Base-by-base conservation (phyloP, 441 rosid genomes). In the Adansonia grandidieri region DNA sequence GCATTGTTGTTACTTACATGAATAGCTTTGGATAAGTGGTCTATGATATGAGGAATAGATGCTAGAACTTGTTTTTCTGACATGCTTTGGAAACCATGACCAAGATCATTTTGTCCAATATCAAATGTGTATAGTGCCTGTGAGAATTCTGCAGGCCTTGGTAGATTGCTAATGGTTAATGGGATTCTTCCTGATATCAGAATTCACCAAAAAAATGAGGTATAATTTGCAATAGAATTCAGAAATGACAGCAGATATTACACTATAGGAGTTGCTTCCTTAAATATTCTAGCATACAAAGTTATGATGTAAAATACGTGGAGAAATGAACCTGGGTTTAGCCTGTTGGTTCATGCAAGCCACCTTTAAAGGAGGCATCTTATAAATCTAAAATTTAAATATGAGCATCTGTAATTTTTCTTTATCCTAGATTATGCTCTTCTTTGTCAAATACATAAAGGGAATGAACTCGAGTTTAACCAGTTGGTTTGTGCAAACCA, bases 51-150 rank as follows among this genome's bases (percentile, higher is more conserved):
- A 3, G 97, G 96, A 83, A 93, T 84, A 6, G 92, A 82, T 71
- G 86, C 89, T 79, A 77, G 80, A 78, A 89, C 92, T 84, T 89
- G 86, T 75, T 86, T 85, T 67, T 73, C 85, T 0, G 85, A 82
- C 48, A 83, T 60, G 82, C 81, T 78, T 73, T 87, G 89, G 67
- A 89, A 85, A 57, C 92, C 92, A 24, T 86, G 80, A 9, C 84
- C 80, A 5, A 93, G 84, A 82, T 93, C 99, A 65, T 96, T 96
- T 71, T 93, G 98, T 20, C 97, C 99, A 0, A 96, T 89, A 82
- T 96, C 98, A 6, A 93, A 82, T 19, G 89, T 89, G 82, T 92
- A 91, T 32, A 93, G 84, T 57, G 94, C 92, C 82, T 81, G 86
- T 17, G 94, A 79, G 83, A 95, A 95, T 53, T 91, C 91, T 37